Evolutionary conservation across 441 rosid genomes (phyloP), one percentile per base, ranked within the genome.

Genomic region (Gossypium davidsonii): DNA sequence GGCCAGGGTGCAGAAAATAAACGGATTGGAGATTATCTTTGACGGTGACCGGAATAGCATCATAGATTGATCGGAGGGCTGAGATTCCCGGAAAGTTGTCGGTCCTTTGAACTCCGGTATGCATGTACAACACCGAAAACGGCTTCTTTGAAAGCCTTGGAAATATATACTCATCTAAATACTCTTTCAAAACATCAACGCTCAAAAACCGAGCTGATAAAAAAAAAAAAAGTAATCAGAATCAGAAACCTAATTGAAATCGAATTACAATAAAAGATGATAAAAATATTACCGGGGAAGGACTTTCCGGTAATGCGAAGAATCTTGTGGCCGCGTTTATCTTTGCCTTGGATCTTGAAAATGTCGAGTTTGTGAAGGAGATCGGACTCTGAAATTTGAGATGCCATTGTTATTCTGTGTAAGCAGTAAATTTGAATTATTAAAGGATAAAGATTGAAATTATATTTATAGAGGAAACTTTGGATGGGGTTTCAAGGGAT

Each of bases 51-150:
- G 96, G 97, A 55, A 90, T 81, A 20, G 90, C 86, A 7, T 89
- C 97, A 83, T 84, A 89, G 77, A 92, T 79, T 51, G 90, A 83
- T 70, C 96, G 87, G 12, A 90, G 66, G 9, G 88, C 69, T 55
- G 94, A 85, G 77, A 92, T 84, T 73, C 97, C 96, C 0, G 94
- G 93, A 73, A 90, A 87, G 80, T 89, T 90, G 39, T 86, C 88
- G 60, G 77, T 81, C 70, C 89, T 81, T 21, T 84, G 93, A 44
- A 88, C 96, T 4, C 82, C 92, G 25, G 92, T 85, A 79, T 92
- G 93, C 0, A 90, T 79, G 75, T 92, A 92, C n/a, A 92, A 75
- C 17, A 92, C 87, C 23, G 87, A 83, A 78, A 92, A 92, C 0
- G 86, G 84, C 73, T 79, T 83, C 78, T 80, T 81, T 7, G 86